These are phyloP conservation scores for Peniophora sp. DNA, from an alignment of 1,284 basidiomycete genomes.

Conservation along the genomic window DNA sequence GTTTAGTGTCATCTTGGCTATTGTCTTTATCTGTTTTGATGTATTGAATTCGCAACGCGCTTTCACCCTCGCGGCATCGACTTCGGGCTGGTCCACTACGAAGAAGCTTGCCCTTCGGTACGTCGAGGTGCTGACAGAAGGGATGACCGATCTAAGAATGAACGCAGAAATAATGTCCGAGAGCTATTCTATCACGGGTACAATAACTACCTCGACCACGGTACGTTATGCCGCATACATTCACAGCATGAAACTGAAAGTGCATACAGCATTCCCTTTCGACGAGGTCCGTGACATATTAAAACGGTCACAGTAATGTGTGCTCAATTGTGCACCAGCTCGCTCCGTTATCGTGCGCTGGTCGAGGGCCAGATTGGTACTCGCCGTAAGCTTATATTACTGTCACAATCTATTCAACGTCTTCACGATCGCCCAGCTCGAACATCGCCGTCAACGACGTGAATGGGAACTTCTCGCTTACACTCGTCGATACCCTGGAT, in stretches of 20 bases:
- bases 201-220: slow-evolving; percentile 70
- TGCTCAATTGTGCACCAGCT: too few relatives aligned
- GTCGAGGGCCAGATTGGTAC: slow-evolving; percentile 74
- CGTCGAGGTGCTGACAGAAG: slow-evolving; percentile 11
- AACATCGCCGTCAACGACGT: slow-evolving; percentile 79
- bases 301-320: too few relatives aligned
- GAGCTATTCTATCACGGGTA: slow-evolving; percentile 82
- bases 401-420: not conserved
- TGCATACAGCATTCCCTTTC: slow-evolving; percentile 61
- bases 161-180: slow-evolving; percentile 55
- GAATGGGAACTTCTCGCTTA: slow-evolving; percentile 79
- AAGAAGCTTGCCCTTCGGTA: slow-evolving; percentile 59
- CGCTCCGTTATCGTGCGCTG: slow-evolving; percentile 79
- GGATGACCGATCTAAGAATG: not conserved
- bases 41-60: slow-evolving; percentile 29
- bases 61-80: slow-evolving; percentile 23
- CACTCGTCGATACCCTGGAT: slow-evolving; percentile 77
- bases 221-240: slow-evolving; percentile 31
- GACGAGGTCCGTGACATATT: slow-evolving; percentile 71
- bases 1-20: slow-evolving; percentile 45
- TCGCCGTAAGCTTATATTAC: slow-evolving; percentile 50
- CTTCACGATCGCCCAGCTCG: slow-evolving; percentile 29
- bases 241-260: slow-evolving; percentile 1
- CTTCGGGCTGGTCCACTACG: slow-evolving; percentile 46
- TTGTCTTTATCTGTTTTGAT: slow-evolving; percentile 39